Conservation (phyloP, 2,329 filamentous ascomycete species). For the Hypoxylon sp. region DNA sequence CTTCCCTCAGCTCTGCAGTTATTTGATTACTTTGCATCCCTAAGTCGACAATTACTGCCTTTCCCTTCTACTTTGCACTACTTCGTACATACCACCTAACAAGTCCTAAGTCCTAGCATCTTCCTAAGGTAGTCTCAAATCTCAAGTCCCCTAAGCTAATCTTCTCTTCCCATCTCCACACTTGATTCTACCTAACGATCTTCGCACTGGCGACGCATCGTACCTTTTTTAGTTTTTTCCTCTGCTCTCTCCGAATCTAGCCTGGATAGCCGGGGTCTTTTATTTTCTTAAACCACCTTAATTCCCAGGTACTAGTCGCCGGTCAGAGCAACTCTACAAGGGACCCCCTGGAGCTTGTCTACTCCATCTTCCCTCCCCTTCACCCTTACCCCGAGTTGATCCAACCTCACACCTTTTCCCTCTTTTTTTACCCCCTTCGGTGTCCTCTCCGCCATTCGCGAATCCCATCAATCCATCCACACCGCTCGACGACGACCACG, state of each 20-base stretch:
- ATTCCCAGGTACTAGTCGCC: constrained; percentile 35
- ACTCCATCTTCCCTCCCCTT: constrained; percentile 45
- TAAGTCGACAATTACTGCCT: background rate
- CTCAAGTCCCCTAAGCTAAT: background rate
- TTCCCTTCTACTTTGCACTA: background rate
- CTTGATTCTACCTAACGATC: constrained; percentile 17
- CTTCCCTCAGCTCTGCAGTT: background rate
- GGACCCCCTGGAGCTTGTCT: constrained; percentile 49
- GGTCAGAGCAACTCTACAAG: constrained; percentile 39
- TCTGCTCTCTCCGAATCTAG: constrained; percentile 22
- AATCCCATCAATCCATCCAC: constrained; percentile 38
- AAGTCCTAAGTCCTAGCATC: background rate
- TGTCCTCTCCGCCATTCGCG: constrained; percentile 45
- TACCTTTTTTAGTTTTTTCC: constrained; percentile 4
- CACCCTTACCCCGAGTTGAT: constrained; percentile 49
- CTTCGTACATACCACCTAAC: background rate
- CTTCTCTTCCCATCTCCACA: constrained; percentile 3
- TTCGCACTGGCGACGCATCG: constrained; percentile 23
- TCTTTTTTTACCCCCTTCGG: constrained; percentile 43
- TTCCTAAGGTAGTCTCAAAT: background rate
- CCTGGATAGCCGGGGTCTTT: constrained; percentile 35
- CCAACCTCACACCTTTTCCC: constrained; percentile 51
- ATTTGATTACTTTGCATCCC: background rate
- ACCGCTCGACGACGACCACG: constrained; percentile 40
- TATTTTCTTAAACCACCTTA: constrained; percentile 33